phyloP scores from a whole-genome alignment of 306 rosid genomes.

The Quercus agrifolia region DNA sequence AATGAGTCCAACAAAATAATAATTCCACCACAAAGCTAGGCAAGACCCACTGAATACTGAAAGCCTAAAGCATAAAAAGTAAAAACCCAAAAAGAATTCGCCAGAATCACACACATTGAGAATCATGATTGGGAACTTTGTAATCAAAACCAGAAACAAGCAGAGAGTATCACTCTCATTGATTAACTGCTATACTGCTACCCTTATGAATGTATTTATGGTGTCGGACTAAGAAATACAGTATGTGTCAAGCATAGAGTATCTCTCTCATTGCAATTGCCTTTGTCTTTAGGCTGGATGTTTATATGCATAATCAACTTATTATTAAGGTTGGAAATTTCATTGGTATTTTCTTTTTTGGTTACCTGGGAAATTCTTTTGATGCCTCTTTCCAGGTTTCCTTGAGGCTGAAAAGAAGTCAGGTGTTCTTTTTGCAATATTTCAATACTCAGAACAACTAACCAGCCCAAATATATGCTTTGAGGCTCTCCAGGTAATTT shows the following conservation, averaged over 20 bases:
- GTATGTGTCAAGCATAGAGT: not conserved
- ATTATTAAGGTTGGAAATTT: not conserved
- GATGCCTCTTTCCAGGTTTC: conserved; percentile 39
- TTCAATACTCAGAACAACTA: conserved; percentile 54
- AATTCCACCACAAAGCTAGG: too few species aligned
- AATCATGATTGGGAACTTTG: not conserved
- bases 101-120: not conserved
- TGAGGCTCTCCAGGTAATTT: conserved; percentile 92
- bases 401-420: conserved; percentile 46
- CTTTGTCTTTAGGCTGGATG: not conserved
- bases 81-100: too few species aligned
- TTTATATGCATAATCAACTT: not conserved
- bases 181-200: too few species aligned
- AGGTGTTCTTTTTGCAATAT: conserved; percentile 55
- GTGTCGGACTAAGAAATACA: not conserved
- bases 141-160: not conserved
- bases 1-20: too few species aligned
- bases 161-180: too few species aligned
- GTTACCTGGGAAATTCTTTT: conserved; percentile 17
- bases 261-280: not conserved
- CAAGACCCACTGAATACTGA: too few species aligned
- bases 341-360: not conserved
- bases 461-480: conserved; percentile 65
- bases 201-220: not conserved
- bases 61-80: too few species aligned